These are phyloP conservation scores for Carex scoparia DNA, from an alignment of 176 grass and related monocot species.

Conservation along the genomic window DNA sequence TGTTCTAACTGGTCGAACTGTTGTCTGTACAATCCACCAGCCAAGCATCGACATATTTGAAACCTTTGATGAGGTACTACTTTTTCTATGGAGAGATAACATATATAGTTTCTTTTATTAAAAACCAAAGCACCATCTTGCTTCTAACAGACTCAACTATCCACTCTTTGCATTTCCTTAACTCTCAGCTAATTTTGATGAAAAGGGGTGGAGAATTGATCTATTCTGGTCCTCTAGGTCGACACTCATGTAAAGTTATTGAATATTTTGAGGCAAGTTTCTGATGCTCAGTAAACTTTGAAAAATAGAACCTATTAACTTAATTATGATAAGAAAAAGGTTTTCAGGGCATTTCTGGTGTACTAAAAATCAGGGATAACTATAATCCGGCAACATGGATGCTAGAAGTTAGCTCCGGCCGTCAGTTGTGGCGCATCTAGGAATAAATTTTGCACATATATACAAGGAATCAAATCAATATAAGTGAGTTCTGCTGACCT, in stretches of 20 bases:
- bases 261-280: conserved; percentile 72
- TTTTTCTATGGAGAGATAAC: background rate
- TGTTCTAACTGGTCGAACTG: conserved; percentile 53
- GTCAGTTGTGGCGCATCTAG: conserved; percentile 52
- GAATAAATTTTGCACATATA: conserved; percentile 54
- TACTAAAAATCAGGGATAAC: conserved; percentile 59
- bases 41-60: conserved; percentile 78
- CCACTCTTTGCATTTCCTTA: conserved; percentile 16
- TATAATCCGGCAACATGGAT: conserved; percentile 90
- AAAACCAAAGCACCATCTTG: background rate
- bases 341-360: conserved; percentile 43
- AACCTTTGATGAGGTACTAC: conserved; percentile 67
- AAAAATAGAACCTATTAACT: background rate
- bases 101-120: background rate
- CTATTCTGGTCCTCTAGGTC: conserved; percentile 56
- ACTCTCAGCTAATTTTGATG: conserved; percentile 62
- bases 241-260: conserved; percentile 56
- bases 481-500: conserved; percentile 32
- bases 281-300: background rate
- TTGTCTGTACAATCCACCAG: conserved; percentile 75
- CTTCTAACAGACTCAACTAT: background rate
- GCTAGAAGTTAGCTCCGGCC: conserved; percentile 51
- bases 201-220: conserved; percentile 84
- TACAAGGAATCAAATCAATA: conserved; percentile 49
- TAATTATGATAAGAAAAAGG: background rate